Evolutionary conservation across 2,329 filamentous ascomycete genomes (phyloP), one percentile per base, ranked within the genome.

Genomic region (Fusarium austroafricanum): DNA sequence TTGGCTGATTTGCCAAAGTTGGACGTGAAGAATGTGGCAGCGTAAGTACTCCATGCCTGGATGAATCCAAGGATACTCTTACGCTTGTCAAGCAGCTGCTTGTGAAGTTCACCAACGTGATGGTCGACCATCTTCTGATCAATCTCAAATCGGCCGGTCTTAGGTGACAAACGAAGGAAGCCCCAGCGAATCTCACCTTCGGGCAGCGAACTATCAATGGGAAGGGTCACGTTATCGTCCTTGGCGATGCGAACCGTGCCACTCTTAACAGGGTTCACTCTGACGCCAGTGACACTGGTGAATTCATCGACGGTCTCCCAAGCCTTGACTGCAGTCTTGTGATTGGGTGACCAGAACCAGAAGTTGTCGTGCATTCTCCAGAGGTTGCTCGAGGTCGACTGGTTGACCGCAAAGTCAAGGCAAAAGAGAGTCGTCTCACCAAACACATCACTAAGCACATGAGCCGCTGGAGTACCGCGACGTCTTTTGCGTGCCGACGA

Each of bases 281-380:
- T 76, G 2, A 90, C 81, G 2, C 88, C 87, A 73, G 89, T 87
- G 2, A 86, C 76, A 1, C 76, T 71, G 3, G 82, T 78, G 65
- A 91, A 92, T 3, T 81, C 76, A 2, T 81, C 79, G 65, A 92
- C 82, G 0, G 85, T 81, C 18, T 82, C 73, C 90, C 89, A 92
- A 0, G 86, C 89, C 42, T 83, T 80, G 21, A 83, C 80, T n/a
- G 84, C 86, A 4, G 78, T 80, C 5, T 78, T 65, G 46, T 88
- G 83, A 8, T 86, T 80, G 10, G 84, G 83, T 67, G 81, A 71
- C 88, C 88, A 91, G 73, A 90, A 88, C 89, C 88, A 91, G 51
- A 90, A 81, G 66, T 91, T 88, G 65, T 90, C 89, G 51, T 90
- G 84, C 37, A 90, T 79, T 14, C 89, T 85, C 73, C 89, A 89